A percentile compares a stretch with the other conserved stretches of the same genome.
phyloP scores from a whole-genome alignment of 495 filamentous ascomycete species.

The Pseudoneurospora amorphoporcata region DNA sequence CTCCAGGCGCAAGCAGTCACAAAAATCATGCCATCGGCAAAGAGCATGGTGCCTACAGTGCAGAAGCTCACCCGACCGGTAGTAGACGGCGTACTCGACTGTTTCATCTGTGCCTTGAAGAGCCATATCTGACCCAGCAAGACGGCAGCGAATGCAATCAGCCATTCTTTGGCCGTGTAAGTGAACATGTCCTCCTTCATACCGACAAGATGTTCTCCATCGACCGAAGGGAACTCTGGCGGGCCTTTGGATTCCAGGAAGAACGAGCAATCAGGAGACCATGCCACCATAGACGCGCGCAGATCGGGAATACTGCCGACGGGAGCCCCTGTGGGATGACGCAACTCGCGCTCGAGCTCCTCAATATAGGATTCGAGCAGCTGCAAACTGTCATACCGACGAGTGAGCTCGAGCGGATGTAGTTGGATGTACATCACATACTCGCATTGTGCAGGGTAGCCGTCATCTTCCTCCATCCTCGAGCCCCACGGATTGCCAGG shows the following conservation, averaged over 20 bases:
- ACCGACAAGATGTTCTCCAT: constrained; percentile 60
- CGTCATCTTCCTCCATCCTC: constrained; percentile 46
- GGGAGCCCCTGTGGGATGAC: constrained; percentile 74
- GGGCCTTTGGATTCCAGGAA: constrained; percentile 82
- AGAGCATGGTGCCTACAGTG: constrained; percentile 72
- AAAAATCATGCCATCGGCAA: constrained; percentile 68
- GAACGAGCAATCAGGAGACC: constrained; percentile 89
- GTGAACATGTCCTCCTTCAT: constrained; percentile 69
- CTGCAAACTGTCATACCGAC: constrained; percentile 20
- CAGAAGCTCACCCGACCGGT: constrained; percentile 84
- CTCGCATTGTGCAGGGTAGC: constrained; percentile 68
- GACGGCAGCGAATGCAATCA: constrained; percentile 54
- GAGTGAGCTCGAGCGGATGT: constrained; percentile 44
- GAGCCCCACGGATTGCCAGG: constrained; percentile 50
- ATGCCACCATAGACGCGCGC: constrained; percentile 74
- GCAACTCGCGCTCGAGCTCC: constrained; percentile 72
- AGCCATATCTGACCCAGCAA: constrained; percentile 62
- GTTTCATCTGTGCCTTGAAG: constrained; percentile 76
- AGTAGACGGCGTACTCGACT: constrained; percentile 89
- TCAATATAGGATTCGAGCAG: constrained; percentile 35
- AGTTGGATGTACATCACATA: constrained; percentile 82
- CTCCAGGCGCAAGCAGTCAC: constrained; percentile 51
- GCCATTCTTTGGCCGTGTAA: constrained; percentile 52
- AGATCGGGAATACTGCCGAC: constrained; percentile 56
- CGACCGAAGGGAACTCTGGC: constrained; percentile 53